A percentile compares a stretch with the other conserved stretches of the same genome.
Evolutionary conservation across 2,329 filamentous ascomycete genomes (phyloP).

Genomic region (Talaromyces piceae): DNA sequence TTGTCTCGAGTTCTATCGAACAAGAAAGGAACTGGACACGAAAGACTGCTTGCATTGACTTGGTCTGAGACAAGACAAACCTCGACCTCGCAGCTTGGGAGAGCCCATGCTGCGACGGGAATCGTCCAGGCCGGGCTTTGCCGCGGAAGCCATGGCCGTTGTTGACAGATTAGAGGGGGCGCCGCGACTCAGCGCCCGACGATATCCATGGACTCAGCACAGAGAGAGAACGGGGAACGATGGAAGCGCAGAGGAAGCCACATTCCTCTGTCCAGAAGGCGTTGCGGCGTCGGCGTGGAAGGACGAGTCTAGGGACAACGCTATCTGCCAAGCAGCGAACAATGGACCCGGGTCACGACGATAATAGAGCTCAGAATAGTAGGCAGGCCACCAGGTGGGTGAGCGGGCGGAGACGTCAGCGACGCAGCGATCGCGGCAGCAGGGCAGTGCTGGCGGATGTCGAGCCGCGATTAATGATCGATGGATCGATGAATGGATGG

Average conservation of each 20-base stretch:
- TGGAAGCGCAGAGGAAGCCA: slow-evolving; percentile 23
- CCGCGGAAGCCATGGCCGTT: slow-evolving; percentile 36
- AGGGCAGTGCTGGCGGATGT: slow-evolving; percentile 8
- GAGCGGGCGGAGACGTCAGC: slow-evolving; percentile 7
- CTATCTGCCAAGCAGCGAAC: background rate
- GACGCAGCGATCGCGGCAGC: slow-evolving; percentile 11
- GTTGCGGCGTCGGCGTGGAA: slow-evolving; percentile 12
- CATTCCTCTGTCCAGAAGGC: slow-evolving; percentile 37
- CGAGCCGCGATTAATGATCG: background rate
- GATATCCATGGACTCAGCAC: slow-evolving; percentile 34
- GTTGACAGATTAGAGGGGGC: slow-evolving; percentile 22
- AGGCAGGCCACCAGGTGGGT: background rate
- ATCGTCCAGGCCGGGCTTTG: slow-evolving; percentile 38
- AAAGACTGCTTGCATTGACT: background rate
- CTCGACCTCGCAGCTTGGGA: slow-evolving; percentile 42
- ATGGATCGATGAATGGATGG: too few relatives aligned
- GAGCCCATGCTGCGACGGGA: slow-evolving; percentile 39
- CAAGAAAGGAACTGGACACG: background rate
- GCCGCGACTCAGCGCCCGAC: slow-evolving; percentile 29
- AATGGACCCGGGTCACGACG: too few relatives aligned
- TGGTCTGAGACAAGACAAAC: slow-evolving; percentile 25
- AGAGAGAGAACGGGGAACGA: slow-evolving; percentile 22
- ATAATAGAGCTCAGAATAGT: background rate
- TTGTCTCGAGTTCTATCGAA: background rate
- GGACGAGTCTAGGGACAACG: slow-evolving; percentile 9